Evolutionary conservation across 2,329 filamentous ascomycete genomes (phyloP).

Genomic region (Aspergillus hiratsukae): DNA sequence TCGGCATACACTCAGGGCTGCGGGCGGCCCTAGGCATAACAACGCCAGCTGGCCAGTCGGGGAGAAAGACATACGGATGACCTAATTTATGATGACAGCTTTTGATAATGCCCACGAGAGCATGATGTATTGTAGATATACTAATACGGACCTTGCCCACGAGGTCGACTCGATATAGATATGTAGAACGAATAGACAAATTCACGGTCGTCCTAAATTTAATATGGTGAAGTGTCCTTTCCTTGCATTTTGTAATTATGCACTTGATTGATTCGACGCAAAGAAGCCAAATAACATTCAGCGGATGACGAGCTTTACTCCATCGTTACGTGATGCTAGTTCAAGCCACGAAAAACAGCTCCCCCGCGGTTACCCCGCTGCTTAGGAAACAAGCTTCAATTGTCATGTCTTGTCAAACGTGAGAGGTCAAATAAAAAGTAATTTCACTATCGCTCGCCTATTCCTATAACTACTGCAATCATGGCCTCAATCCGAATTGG

Average conservation of each 20-base stretch:
- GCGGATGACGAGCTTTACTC: neutral
- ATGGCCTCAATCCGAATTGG: conserved; percentile 39
- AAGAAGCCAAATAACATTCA: too few species aligned
- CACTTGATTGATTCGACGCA: neutral
- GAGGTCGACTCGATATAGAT: neutral
- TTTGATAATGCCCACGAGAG: neutral
- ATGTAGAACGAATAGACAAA: neutral
- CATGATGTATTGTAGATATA: neutral
- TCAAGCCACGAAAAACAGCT: neutral
- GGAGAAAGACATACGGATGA: conserved; percentile 39
- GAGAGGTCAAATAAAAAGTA: neutral
- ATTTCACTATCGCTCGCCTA: neutral
- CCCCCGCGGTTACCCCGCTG: neutral
- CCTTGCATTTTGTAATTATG: neutral
- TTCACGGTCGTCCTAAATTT: neutral
- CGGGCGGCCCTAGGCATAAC: conserved; percentile 20
- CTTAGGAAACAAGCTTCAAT: neutral
- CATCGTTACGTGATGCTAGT: neutral
- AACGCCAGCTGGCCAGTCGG: conserved; percentile 24
- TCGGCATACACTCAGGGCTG: conserved; percentile 21
- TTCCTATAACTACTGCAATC: conserved; percentile 19
- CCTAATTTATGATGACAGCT: conserved; percentile 15
- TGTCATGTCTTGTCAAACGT: neutral
- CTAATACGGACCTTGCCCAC: neutral
- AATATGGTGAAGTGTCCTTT: neutral